Evolutionary conservation across 768 basidiomycete species (phyloP).

Genomic region (Pleurotus tuoliensis): DNA sequence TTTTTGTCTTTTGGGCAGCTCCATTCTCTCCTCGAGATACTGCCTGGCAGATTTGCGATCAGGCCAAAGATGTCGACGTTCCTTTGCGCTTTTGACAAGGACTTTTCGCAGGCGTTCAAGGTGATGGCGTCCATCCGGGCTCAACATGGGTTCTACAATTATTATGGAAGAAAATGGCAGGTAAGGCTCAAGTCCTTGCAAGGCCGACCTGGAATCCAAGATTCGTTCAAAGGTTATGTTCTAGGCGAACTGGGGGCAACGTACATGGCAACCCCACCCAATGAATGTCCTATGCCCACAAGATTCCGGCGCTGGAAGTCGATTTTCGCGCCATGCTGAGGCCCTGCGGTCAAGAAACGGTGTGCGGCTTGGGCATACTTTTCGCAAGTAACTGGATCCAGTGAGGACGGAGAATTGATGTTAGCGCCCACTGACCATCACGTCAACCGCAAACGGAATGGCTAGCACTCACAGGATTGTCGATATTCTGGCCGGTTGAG

Average conservation of each 20-base stretch:
- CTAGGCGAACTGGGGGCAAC: slow-evolving; percentile 13
- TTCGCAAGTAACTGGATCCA: slow-evolving; percentile 53
- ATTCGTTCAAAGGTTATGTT: not conserved
- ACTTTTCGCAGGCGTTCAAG: slow-evolving; percentile 34
- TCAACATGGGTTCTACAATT: slow-evolving; percentile 64
- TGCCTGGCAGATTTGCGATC: slow-evolving; percentile 36
- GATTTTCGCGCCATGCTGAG: slow-evolving; percentile 32
- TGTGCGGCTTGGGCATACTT: slow-evolving; percentile 58
- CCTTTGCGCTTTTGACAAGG: slow-evolving; percentile 45
- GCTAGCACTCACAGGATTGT: slow-evolving; percentile 37
- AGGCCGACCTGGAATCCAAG: slow-evolving; percentile 38
- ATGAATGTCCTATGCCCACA: slow-evolving; percentile 65
- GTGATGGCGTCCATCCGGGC: slow-evolving; percentile 40
- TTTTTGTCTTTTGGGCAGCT: slow-evolving; percentile 26
- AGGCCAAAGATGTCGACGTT: slow-evolving; percentile 51
- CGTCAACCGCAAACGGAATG: not conserved
- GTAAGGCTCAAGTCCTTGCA: slow-evolving; percentile 43
- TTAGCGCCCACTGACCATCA: not conserved
- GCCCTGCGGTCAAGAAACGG: slow-evolving; percentile 46
- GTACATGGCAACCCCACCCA: slow-evolving; percentile 64
- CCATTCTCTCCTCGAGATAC: slow-evolving; percentile 24
- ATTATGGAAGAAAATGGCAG: slow-evolving; percentile 49
- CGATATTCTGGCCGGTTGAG: slow-evolving; percentile 41
- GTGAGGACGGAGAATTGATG: slow-evolving; percentile 4
- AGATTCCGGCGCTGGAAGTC: slow-evolving; percentile 49